Evolutionary conservation across 805 yeast genomes (phyloP).

Genomic region (Yarrowia sp.): DNA sequence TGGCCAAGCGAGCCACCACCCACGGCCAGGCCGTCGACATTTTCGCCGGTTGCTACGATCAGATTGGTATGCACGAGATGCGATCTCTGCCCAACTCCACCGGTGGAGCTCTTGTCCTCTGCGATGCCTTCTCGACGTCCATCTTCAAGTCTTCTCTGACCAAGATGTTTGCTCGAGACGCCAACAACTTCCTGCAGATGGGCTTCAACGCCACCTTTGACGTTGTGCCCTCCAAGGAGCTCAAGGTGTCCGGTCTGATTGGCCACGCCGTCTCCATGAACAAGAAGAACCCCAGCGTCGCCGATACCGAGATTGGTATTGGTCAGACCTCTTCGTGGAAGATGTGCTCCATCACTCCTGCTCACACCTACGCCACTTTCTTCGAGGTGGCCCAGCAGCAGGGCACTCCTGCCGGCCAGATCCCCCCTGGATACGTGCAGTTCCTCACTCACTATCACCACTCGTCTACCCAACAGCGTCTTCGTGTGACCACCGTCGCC

Average conservation of each 20-base stretch:
- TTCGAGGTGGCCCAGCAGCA: constrained; percentile 65
- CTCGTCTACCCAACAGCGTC: constrained; percentile 76
- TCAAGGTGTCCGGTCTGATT: constrained; percentile 87
- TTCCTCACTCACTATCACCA: constrained; percentile 86
- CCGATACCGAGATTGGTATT: constrained; percentile 90
- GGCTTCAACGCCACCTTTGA: constrained; percentile 88
- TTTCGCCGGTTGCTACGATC: constrained; percentile 95
- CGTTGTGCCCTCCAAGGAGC: constrained; percentile 72
- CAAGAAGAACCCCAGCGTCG: constrained; percentile 63
- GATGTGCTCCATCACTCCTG: constrained; percentile 79
- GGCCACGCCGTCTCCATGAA: constrained; percentile 81
- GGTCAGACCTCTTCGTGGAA: constrained; percentile 91
- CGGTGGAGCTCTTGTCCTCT: constrained; percentile 81
- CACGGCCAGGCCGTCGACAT: constrained; percentile 82
- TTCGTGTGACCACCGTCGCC: constrained; percentile 81
- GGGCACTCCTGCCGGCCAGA: constrained; percentile 38
- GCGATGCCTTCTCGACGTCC: constrained; percentile 92
- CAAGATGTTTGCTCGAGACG: constrained; percentile 83
- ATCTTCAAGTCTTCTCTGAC: constrained; percentile 89
- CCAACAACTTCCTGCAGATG: constrained; percentile 79
- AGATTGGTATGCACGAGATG: constrained; percentile 93
- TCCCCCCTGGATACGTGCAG: constrained; percentile 50
- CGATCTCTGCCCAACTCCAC: constrained; percentile 73
- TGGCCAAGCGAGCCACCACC: constrained; percentile 66
- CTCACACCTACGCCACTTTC: constrained; percentile 83